These are phyloP conservation scores for Pyrenophora teres DNA, from an alignment of 2,329 filamentous ascomycete species.

Conservation along the genomic window DNA sequence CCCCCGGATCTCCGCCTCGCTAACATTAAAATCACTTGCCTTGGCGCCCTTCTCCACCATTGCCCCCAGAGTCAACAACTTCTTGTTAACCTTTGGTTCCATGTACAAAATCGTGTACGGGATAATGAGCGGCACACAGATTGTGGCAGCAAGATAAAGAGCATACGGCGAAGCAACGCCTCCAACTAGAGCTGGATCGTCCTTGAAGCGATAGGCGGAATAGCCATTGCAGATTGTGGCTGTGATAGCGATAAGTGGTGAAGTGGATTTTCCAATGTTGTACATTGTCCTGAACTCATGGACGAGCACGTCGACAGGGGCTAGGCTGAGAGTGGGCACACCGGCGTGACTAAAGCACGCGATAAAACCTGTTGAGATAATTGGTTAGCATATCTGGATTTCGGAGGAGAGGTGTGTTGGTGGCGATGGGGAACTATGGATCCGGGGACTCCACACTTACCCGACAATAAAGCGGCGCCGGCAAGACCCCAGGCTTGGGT, in stretches of 20 bases:
- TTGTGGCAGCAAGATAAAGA: neutral
- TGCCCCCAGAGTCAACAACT: neutral
- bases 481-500: slow-evolving; percentile 1
- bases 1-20: neutral
- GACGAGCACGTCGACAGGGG: slow-evolving; percentile 4
- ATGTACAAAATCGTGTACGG: slow-evolving; percentile 7
- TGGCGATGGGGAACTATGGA: neutral
- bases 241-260: slow-evolving; percentile 1
- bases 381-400: neutral
- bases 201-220: slow-evolving; percentile 1
- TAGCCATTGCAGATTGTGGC: slow-evolving; percentile 8
- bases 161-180: neutral
- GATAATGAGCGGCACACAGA: slow-evolving; percentile 1
- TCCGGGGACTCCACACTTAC: neutral
- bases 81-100: slow-evolving; percentile 5
- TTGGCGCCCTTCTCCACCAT: slow-evolving; percentile 4
- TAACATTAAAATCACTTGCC: neutral
- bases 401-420: neutral
- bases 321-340: slow-evolving; percentile 6
- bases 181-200: neutral
- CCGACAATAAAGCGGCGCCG: slow-evolving; percentile 5
- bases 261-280: slow-evolving; percentile 7
- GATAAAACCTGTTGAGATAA: neutral
- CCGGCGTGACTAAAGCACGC: slow-evolving; percentile 9
- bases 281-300: slow-evolving; percentile 10